phyloP scores from a whole-genome alignment of 2,329 filamentous ascomycete genomes.

The Lasiodiplodia gonubiensis region DNA sequence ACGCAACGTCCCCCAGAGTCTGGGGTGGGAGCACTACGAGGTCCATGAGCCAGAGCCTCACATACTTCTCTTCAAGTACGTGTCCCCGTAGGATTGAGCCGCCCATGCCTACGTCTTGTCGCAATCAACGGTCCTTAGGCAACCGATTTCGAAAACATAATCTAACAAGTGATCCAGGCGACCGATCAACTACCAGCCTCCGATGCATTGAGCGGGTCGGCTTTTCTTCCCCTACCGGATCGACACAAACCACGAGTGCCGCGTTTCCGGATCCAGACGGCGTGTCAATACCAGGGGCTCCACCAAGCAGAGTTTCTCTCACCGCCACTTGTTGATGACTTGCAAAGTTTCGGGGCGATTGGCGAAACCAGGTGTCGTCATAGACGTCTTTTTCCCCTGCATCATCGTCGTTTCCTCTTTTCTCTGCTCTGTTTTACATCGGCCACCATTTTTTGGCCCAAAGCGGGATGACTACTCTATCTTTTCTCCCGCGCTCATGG shows the following conservation, averaged over 20 bases:
- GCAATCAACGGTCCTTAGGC: neutral
- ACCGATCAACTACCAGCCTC: slow-evolving; percentile 82
- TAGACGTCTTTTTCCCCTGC: slow-evolving; percentile 23
- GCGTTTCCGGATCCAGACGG: slow-evolving; percentile 8
- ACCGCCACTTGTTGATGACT: slow-evolving; percentile 25
- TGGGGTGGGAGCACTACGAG: slow-evolving; percentile 99
- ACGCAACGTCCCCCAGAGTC: slow-evolving; percentile 66
- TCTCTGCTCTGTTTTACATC: slow-evolving; percentile 6
- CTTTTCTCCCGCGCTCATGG: neutral
- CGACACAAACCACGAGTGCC: slow-evolving; percentile 19
- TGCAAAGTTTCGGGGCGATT: slow-evolving; percentile 16
- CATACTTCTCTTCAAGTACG: slow-evolving; percentile 97
- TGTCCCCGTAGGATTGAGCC: slow-evolving; percentile 32
- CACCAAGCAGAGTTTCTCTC: slow-evolving; percentile 11
- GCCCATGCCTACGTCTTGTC: neutral
- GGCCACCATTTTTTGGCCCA: neutral
- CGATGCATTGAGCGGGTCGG: slow-evolving; percentile 47
- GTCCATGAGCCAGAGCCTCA: slow-evolving; percentile 98
- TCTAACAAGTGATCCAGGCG: slow-evolving; percentile 59
- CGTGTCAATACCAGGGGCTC: slow-evolving; percentile 9
- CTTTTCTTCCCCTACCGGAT: slow-evolving; percentile 8
- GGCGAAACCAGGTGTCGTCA: slow-evolving; percentile 13
- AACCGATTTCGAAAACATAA: neutral
- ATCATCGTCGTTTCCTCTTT: neutral
- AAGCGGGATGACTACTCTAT: neutral